Evolutionary conservation across 805 yeast genomes (phyloP).

Genomic region (Cyberlindnera misumaiensis): DNA sequence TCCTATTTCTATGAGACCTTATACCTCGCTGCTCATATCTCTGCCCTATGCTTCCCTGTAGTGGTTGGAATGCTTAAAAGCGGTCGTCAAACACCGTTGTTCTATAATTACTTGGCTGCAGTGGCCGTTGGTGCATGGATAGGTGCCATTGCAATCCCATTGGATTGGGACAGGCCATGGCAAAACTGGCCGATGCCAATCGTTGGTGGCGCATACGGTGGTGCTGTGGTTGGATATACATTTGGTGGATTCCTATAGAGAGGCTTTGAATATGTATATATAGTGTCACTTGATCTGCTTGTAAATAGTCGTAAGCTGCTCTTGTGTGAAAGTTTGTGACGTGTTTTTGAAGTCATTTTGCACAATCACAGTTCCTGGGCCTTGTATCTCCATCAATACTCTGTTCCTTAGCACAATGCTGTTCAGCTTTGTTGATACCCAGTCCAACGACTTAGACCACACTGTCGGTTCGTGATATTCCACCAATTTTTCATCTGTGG

Average conservation of each 20-base stretch:
- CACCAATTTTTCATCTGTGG: background rate
- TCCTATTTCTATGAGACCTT: slow-evolving; percentile 47
- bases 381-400: slow-evolving; percentile 21
- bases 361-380: slow-evolving; percentile 26
- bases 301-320: slow-evolving; percentile 12
- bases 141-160: slow-evolving; percentile 88
- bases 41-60: slow-evolving; percentile 57
- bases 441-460: slow-evolving; percentile 9
- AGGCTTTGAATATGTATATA: slow-evolving; percentile 1
- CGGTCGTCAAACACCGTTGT: slow-evolving; percentile 26
- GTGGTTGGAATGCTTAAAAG: slow-evolving; percentile 48
- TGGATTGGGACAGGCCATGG: slow-evolving; percentile 98
- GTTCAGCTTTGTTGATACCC: slow-evolving; percentile 9
- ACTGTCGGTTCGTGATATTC: slow-evolving; percentile 2
- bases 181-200: slow-evolving; percentile 93
- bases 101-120: slow-evolving; percentile 28
- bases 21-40: slow-evolving; percentile 53
- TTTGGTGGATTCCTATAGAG: slow-evolving; percentile 28
- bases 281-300: slow-evolving; percentile 5
- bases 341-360: slow-evolving; percentile 12
- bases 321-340: slow-evolving; percentile 7
- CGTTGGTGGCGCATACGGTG: slow-evolving; percentile 68
- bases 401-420: slow-evolving; percentile 15
- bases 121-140: slow-evolving; percentile 72
- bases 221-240: slow-evolving; percentile 58